A percentile compares a stretch with the other conserved stretches of the same genome.
Conservation (phyloP, 495 filamentous ascomycete genomes). For the Penicillium verhagenii region DNA sequence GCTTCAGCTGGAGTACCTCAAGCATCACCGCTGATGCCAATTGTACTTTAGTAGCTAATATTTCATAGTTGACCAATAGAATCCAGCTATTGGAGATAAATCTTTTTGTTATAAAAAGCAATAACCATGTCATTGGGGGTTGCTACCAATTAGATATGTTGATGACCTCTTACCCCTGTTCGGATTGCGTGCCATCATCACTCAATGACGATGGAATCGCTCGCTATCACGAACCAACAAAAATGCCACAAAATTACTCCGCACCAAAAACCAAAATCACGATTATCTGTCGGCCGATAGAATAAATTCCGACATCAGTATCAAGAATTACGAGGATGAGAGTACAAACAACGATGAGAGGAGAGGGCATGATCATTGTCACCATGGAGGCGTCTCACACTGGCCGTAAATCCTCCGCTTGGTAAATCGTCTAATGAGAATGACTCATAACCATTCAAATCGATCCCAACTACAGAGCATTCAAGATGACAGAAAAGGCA, state of each 20-base stretch:
- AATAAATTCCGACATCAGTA: neutral
- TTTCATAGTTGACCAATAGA: neutral
- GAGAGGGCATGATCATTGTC: neutral
- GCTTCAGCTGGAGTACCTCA: neutral
- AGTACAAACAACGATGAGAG: too few relatives aligned
- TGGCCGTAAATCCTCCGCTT: too few relatives aligned
- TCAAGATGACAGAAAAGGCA: too few relatives aligned
- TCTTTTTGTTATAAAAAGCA: neutral
- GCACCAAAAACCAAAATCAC: neutral
- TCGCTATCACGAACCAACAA: conserved; percentile 2
- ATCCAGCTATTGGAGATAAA: neutral
- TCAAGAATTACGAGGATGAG: too few relatives aligned
- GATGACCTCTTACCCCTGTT: neutral
- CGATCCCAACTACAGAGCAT: too few relatives aligned
- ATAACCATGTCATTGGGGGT: neutral
- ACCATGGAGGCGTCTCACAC: too few relatives aligned
- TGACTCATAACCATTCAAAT: too few relatives aligned
- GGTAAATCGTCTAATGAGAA: too few relatives aligned
- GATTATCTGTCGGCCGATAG: neutral
- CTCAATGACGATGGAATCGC: conserved; percentile 10
- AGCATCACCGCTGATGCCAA: neutral
- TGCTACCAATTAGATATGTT: neutral
- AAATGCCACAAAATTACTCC: neutral
- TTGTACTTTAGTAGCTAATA: neutral
- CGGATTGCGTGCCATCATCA: conserved; percentile 7